Evolutionary conservation across 257 asterid genomes (phyloP), one percentile per base, ranked within the genome.

Genomic region (Scutellaria barbata): DNA sequence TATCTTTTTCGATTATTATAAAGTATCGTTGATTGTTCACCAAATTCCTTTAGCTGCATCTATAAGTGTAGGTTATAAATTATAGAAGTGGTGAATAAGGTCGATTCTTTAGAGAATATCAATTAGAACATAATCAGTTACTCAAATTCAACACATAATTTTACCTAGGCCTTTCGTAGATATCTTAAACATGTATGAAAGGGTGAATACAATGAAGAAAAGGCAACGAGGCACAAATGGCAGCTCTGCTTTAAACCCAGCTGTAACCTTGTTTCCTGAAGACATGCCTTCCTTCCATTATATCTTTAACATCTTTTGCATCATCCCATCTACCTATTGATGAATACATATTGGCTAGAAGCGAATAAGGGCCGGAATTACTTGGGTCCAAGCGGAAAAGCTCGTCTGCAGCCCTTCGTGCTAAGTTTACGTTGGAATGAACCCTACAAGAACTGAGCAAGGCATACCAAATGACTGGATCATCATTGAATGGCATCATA

Each of bases 271-370:
- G 87, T 83, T 79, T 85, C 73, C 88, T 86, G 2, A 39, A 50
- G 10, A 85, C 81, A 56, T 77, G 77, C 71, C 57, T 35, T 69
- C 69, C 81, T 17, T 53, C 70, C 93, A 86, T 86, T 69, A 74
- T 30, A 47, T 72, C 69, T 76, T 87, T 78, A 51, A 82, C 78
- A 59, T 73, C 72, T 54, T 72, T 81, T 4, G 85, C 95, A 52
- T 90, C 95, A 68, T 84, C 87, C 96, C 96, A 90, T 84, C 89
- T 81, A 40, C 79, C 90, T 30, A 85, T 69, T 2, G 96, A 83
- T 40, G 95, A 80, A 69, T 88, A 88, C 89, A 85, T 85, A 68
- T 81, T 84, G 7, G 88, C 93, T 45, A 90, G 71, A 63, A 88
- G 91, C n/a, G 85, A 78, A 50, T 85, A 88, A 10, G 91, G 81